A percentile compares a stretch with the other conserved stretches of the same genome.
Conservation (phyloP, 2,329 filamentous ascomycete species). For the Arthroderma sp. region DNA sequence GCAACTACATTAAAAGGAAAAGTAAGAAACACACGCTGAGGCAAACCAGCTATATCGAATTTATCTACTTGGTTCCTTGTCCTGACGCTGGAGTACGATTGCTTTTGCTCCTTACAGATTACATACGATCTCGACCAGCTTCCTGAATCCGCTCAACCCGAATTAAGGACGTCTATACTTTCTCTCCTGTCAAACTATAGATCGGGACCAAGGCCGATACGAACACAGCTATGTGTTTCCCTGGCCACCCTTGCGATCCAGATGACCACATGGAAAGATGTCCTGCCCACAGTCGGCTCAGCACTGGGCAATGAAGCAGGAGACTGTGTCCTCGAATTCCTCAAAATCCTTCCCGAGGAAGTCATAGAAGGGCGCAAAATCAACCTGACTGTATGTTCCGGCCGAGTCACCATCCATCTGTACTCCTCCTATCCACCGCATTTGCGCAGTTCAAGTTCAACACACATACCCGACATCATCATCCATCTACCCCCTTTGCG, state of each 20-base stretch:
- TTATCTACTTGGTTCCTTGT: background rate
- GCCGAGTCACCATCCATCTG: constrained; percentile 35
- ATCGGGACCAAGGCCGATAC: constrained; percentile 66
- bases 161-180: constrained; percentile 73
- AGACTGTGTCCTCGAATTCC: constrained; percentile 84
- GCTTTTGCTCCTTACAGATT: constrained; percentile 56
- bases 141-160: constrained; percentile 58
- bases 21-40: too few species aligned
- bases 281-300: constrained; percentile 67
- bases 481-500: constrained; percentile 8
- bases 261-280: constrained; percentile 92
- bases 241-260: constrained; percentile 90
- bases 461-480: constrained; percentile 13
- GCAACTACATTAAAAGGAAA: constrained; percentile 97
- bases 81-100: constrained; percentile 9
- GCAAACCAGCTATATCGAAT: background rate
- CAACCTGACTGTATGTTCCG: constrained; percentile 90
- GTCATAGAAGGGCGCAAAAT: constrained; percentile 99
- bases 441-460: constrained; percentile 22
- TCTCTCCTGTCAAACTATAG: constrained; percentile 70
- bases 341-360: constrained; percentile 94
- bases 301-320: constrained; percentile 60
- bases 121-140: constrained; percentile 92
- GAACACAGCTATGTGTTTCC: constrained; percentile 89
- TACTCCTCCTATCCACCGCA: constrained; percentile 37